A percentile compares a stretch with the other conserved stretches of the same genome.
Conservation (phyloP, 129 eudicot genomes). For the Flaveria trinervia region DNA sequence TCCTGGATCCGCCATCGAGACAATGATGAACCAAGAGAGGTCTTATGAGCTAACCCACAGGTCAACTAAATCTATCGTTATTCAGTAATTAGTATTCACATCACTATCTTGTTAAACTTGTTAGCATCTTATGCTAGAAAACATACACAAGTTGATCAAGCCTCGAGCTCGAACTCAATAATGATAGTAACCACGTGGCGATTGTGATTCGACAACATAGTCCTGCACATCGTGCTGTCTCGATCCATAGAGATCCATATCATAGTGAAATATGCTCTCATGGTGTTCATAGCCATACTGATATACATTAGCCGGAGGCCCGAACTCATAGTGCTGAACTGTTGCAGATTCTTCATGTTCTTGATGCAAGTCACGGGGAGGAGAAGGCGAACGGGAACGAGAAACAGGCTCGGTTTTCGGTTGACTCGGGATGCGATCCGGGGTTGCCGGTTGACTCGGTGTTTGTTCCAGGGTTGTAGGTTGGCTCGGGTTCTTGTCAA, state of each 20-base stretch:
- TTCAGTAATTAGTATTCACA: slow-evolving; percentile 33
- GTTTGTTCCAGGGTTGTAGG: slow-evolving; percentile 34
- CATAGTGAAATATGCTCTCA: slow-evolving; percentile 42
- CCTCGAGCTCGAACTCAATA: slow-evolving; percentile 31
- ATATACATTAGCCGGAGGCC: slow-evolving; percentile 42
- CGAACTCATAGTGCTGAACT: slow-evolving; percentile 50
- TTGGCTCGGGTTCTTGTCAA: slow-evolving; percentile 51
- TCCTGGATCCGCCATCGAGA: background rate
- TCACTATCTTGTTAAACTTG: slow-evolving; percentile 18
- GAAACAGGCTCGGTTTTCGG: slow-evolving; percentile 42
- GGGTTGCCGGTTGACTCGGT: slow-evolving; percentile 39
- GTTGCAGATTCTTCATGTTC: slow-evolving; percentile 46
- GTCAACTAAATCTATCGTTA: slow-evolving; percentile 19
- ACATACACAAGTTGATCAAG: slow-evolving; percentile 13
- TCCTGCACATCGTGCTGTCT: slow-evolving; percentile 34
- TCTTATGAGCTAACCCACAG: background rate
- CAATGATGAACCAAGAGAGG: slow-evolving; percentile 4
- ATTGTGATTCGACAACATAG: slow-evolving; percentile 32
- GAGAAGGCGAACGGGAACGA: slow-evolving; percentile 39
- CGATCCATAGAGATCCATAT: slow-evolving; percentile 26
- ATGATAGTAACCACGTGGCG: slow-evolving; percentile 45
- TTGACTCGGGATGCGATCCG: slow-evolving; percentile 29
- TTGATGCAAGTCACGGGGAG: slow-evolving; percentile 37
- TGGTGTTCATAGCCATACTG: slow-evolving; percentile 44
- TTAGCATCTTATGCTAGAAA: slow-evolving; percentile 17